Evolutionary conservation across 208 protist species (phyloP).

Genomic region (Wallacemonas rigidus): DNA sequence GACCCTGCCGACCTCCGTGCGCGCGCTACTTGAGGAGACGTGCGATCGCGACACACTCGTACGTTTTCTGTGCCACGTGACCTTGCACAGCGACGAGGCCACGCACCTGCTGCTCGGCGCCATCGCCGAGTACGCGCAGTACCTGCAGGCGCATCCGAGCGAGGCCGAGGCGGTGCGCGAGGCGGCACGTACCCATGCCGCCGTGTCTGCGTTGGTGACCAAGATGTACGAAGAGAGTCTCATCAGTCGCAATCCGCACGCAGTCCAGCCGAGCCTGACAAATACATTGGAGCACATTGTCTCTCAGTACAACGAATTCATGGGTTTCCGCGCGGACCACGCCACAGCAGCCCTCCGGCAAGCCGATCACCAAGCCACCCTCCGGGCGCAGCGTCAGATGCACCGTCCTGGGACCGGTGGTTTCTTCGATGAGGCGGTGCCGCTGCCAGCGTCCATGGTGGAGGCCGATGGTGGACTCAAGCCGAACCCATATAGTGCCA

Average conservation of each 20-base stretch:
- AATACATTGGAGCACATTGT: constrained; percentile 53
- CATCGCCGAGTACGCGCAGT: constrained; percentile 59
- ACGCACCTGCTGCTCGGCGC: constrained; percentile 35
- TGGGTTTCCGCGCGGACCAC: constrained; percentile 40
- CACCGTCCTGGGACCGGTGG: constrained; percentile 16
- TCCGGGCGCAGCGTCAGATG: constrained; percentile 22
- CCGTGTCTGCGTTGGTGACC: constrained; percentile 43
- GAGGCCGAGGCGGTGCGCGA: constrained; percentile 50
- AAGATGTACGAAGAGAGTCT: constrained; percentile 58
- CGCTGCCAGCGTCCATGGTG: constrained; percentile 36
- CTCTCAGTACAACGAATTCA: constrained; percentile 60
- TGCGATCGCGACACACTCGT: constrained; percentile 68
- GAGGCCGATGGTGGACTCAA: neutral
- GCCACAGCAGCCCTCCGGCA: constrained; percentile 36
- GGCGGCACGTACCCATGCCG: constrained; percentile 18
- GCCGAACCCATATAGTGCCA: constrained; percentile 11
- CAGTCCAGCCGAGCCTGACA: constrained; percentile 25
- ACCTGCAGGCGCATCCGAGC: constrained; percentile 32
- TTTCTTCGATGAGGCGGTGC: constrained; percentile 50
- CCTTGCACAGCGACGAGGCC: constrained; percentile 41
- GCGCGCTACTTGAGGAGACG: constrained; percentile 21
- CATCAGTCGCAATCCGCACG: constrained; percentile 36
- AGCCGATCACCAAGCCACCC: constrained; percentile 15
- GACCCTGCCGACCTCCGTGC: constrained; percentile 49
- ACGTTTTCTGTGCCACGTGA: constrained; percentile 53